Evolutionary conservation across 2,329 filamentous ascomycete genomes (phyloP).

Genomic region (Colletotrichum sp.): DNA sequence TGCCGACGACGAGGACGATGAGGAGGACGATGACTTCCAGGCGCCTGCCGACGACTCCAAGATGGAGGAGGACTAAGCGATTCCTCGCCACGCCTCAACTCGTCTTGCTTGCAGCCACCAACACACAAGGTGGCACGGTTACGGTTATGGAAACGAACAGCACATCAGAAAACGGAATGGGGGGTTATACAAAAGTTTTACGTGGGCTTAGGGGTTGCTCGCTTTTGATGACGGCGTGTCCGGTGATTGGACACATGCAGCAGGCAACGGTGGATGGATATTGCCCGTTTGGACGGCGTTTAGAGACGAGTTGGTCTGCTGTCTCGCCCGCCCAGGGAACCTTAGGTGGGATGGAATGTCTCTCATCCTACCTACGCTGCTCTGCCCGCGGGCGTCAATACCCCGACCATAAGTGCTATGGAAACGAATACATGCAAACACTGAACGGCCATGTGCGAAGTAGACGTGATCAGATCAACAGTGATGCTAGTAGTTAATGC

Average conservation of each 20-base stretch:
- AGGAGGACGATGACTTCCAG: constrained; percentile 75
- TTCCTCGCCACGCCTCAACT: background rate
- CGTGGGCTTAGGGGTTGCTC: background rate
- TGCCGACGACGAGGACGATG: constrained; percentile 81
- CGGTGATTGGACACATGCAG: constrained; percentile 11
- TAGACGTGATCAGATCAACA: background rate
- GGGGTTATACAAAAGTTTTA: constrained; percentile 18
- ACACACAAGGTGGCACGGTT: background rate
- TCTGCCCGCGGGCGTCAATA: background rate
- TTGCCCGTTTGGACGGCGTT: constrained; percentile 1
- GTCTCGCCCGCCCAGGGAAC: background rate
- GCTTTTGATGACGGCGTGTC: background rate
- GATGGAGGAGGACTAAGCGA: constrained; percentile 66
- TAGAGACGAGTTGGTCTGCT: background rate
- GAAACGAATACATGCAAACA: constrained; percentile 14
- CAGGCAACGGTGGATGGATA: constrained; percentile 4
- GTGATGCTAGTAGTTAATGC: background rate
- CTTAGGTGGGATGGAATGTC: background rate
- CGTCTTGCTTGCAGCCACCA: background rate
- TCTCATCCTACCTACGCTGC: background rate
- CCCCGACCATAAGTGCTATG: constrained; percentile 8
- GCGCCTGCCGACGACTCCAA: constrained; percentile 69
- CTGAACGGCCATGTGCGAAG: background rate
- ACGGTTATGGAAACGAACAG: background rate
- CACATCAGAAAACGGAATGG: background rate